These are phyloP conservation scores for Melocanna baccifera DNA, from an alignment of 176 grass and related monocot genomes.

Conservation along the genomic window DNA sequence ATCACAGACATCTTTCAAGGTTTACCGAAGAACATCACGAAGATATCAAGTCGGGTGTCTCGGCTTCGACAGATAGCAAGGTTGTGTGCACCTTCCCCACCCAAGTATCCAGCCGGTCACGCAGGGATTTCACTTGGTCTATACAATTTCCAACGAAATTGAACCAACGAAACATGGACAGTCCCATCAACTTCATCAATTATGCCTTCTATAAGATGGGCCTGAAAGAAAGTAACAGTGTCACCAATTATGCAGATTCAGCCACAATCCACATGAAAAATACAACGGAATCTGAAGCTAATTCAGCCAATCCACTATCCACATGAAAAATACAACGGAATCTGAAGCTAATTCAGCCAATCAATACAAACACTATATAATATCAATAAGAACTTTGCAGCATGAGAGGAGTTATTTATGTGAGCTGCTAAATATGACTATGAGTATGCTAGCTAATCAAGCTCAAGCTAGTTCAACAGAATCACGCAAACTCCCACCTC, in stretches of 20 bases:
- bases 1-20: not conserved
- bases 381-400: not conserved
- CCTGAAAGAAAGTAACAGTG: conserved; percentile 30
- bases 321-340: not conserved
- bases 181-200: conserved; percentile 77
- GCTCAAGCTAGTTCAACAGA: not conserved
- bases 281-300: not conserved
- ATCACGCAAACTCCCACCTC: not conserved
- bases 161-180: conserved; percentile 68
- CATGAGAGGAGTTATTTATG: not conserved
- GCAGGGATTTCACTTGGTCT: conserved; percentile 67
- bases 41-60: conserved; percentile 69
- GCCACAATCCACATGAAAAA: not conserved
- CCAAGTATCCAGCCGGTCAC: conserved; percentile 65
- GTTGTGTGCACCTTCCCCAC: conserved; percentile 62
- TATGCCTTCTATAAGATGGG: conserved; percentile 85
- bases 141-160: too few species aligned
- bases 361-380: not conserved
- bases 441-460: not conserved
- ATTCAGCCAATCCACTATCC: not conserved
- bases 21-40: conserved; percentile 19
- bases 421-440: not conserved
- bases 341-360: not conserved
- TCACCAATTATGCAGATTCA: not conserved
- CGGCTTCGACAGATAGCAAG: conserved; percentile 66